A percentile compares a stretch with the other conserved stretches of the same genome.
Conservation (phyloP, 805 yeast genomes). For the Priceomyces fermenticarens region DNA sequence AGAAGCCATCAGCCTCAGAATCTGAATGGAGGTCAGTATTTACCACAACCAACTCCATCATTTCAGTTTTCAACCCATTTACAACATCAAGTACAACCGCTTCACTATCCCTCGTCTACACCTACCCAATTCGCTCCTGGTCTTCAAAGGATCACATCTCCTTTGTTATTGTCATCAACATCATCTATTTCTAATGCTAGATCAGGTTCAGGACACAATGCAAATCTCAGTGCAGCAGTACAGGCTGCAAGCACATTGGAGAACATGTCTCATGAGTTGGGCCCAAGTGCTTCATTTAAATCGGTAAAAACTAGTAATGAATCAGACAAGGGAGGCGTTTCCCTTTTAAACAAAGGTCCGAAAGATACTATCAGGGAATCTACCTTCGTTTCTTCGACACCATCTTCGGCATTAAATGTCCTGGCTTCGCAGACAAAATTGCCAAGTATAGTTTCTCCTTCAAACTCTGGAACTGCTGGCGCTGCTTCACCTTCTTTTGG, state of each 20-base stretch:
- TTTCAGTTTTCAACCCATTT: constrained; percentile 17
- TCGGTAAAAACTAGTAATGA: constrained; percentile 8
- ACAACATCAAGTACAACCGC: constrained; percentile 45
- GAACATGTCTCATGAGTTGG: constrained; percentile 41
- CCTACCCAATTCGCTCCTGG: constrained; percentile 72
- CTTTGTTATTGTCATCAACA: constrained; percentile 54
- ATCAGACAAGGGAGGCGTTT: constrained; percentile 20
- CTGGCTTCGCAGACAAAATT: constrained; percentile 29
- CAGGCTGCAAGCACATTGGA: constrained; percentile 46
- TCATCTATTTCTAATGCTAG: constrained; percentile 38
- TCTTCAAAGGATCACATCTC: constrained; percentile 60
- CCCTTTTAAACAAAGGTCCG: constrained; percentile 33
- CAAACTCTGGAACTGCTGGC: constrained; percentile 5
- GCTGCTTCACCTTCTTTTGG: constrained; percentile 45
- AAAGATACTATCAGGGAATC: constrained; percentile 11
- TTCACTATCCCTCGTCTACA: constrained; percentile 65
- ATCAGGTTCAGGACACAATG: constrained; percentile 12
- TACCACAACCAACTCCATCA: constrained; percentile 6
- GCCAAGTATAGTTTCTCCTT: constrained; percentile 26
- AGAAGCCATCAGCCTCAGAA: constrained; percentile 5
- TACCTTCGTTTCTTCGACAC: constrained; percentile 27
- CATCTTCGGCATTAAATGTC: constrained; percentile 33
- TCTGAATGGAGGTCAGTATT: constrained; percentile 3
- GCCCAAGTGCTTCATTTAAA: constrained; percentile 43
- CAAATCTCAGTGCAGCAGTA: constrained; percentile 16